phyloP scores from a whole-genome alignment of 2,329 filamentous ascomycete species.

The Dactylellina haptotyla region DNA sequence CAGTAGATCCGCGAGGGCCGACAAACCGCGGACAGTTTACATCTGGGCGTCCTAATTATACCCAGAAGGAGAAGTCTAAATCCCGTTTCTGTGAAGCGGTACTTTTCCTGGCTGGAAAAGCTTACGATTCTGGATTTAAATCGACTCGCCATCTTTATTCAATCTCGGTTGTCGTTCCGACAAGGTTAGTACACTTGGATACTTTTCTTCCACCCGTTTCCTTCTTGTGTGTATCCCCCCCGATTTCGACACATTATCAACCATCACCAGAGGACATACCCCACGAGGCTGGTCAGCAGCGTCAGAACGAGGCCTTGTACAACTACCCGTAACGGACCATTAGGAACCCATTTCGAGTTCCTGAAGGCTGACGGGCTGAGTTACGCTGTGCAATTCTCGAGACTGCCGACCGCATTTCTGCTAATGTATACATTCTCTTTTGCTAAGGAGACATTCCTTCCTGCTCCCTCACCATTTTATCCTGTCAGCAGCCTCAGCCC shows the following conservation, averaged over 20 bases:
- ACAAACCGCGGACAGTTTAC: conserved; percentile 38
- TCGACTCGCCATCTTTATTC: conserved; percentile 25
- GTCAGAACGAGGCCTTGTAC: conserved; percentile 31
- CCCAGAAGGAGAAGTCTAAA: conserved; percentile 29
- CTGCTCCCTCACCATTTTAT: conserved; percentile 23
- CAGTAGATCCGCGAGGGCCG: conserved; percentile 50
- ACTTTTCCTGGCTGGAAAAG: conserved; percentile 38
- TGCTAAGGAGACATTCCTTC: conserved; percentile 45
- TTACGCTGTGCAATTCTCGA: conserved; percentile 42
- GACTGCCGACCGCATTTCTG: conserved; percentile 52
- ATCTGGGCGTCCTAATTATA: conserved; percentile 46
- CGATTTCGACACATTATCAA: background rate
- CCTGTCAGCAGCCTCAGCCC: conserved; percentile 2
- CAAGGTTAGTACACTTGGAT: conserved; percentile 38
- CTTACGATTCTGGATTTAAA: conserved; percentile 29
- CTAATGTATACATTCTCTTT: conserved; percentile 31
- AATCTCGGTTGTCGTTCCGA: conserved; percentile 48
- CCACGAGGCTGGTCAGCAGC: conserved; percentile 44
- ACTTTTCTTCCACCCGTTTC: background rate
- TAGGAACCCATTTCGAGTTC: conserved; percentile 32
- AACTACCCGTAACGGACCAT: conserved; percentile 27
- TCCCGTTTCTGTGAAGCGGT: conserved; percentile 53
- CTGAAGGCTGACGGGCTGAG: conserved; percentile 38
- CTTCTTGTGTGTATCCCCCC: conserved; percentile 3
- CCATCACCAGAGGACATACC: conserved; percentile 11